Evolutionary conservation across 1,284 basidiomycete species (phyloP).

Genomic region (Wolfiporia cocos): DNA sequence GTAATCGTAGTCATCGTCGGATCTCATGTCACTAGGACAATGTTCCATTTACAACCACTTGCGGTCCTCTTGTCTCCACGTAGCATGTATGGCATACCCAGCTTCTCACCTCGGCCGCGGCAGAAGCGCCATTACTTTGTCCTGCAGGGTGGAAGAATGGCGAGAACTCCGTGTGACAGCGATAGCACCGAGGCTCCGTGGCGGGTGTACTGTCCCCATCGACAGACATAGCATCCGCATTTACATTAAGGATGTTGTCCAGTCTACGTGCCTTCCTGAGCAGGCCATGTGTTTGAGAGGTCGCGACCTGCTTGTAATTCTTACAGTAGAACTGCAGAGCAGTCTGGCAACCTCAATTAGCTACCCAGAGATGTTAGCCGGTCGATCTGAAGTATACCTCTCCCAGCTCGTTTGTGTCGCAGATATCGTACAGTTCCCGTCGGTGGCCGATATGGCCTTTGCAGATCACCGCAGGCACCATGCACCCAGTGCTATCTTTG

Average conservation of each 20-base stretch:
- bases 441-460: slow-evolving; percentile 70
- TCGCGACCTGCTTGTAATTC: slow-evolving; percentile 75
- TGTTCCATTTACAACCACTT: slow-evolving; percentile 17
- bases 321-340: slow-evolving; percentile 82
- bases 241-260: slow-evolving; percentile 51
- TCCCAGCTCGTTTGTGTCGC: slow-evolving; percentile 78
- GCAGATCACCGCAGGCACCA: slow-evolving; percentile 80
- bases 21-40: slow-evolving; percentile 15
- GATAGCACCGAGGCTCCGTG: slow-evolving; percentile 27
- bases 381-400: slow-evolving; percentile 43
- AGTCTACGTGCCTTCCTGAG: slow-evolving; percentile 82
- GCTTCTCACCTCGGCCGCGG: slow-evolving; percentile 12
- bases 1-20: slow-evolving; percentile 24
- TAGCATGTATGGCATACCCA: slow-evolving; percentile 59
- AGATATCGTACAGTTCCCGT: slow-evolving; percentile 73
- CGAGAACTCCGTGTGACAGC: slow-evolving; percentile 34
- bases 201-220: slow-evolving; percentile 8
- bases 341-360: slow-evolving; percentile 41
- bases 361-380: too few species aligned
- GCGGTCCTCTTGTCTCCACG: slow-evolving; percentile 24
- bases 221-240: slow-evolving; percentile 10
- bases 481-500: slow-evolving; percentile 80
- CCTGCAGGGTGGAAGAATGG: slow-evolving; percentile 32
- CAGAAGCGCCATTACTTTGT: neutral
- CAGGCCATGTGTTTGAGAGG: slow-evolving; percentile 70